Evolutionary conservation across 2,329 filamentous ascomycete genomes (phyloP).

Genomic region (Trichoderma polysporum): DNA sequence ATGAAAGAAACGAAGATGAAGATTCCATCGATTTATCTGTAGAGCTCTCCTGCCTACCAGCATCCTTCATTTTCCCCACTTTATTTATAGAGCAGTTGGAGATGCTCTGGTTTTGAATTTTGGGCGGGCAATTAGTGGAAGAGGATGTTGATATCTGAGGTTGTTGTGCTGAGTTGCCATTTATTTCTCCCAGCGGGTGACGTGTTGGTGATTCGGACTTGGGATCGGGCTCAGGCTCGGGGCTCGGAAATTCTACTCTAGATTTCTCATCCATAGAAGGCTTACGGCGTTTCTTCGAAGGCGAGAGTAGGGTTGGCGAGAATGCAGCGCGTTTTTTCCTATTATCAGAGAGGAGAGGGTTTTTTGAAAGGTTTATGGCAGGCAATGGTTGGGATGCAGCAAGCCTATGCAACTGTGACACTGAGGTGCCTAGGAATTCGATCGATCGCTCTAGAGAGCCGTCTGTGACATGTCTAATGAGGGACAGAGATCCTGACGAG

Average conservation of each 20-base stretch:
- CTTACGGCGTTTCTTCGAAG: slow-evolving; percentile 27
- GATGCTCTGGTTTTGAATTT: background rate
- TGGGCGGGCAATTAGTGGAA: background rate
- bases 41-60: background rate
- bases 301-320: background rate
- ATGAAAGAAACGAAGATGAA: background rate
- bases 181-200: slow-evolving; percentile 27
- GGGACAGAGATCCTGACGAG: slow-evolving; percentile 23
- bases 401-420: background rate
- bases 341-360: slow-evolving; percentile 16
- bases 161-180: slow-evolving; percentile 27
- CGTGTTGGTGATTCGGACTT: slow-evolving; percentile 19
- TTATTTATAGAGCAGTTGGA: background rate
- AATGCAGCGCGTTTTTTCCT: slow-evolving; percentile 9
- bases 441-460: background rate
- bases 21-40: background rate
- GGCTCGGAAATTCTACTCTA: background rate
- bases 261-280: background rate
- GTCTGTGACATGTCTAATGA: background rate
- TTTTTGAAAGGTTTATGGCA: background rate
- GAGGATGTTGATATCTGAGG: background rate
- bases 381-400: background rate
- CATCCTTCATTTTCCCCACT: background rate
- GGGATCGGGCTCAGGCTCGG: no score
- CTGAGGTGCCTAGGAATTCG: background rate